phyloP scores from a whole-genome alignment of 1,284 basidiomycete species.

The Ceratorhiza oryzae-sativae region DNA sequence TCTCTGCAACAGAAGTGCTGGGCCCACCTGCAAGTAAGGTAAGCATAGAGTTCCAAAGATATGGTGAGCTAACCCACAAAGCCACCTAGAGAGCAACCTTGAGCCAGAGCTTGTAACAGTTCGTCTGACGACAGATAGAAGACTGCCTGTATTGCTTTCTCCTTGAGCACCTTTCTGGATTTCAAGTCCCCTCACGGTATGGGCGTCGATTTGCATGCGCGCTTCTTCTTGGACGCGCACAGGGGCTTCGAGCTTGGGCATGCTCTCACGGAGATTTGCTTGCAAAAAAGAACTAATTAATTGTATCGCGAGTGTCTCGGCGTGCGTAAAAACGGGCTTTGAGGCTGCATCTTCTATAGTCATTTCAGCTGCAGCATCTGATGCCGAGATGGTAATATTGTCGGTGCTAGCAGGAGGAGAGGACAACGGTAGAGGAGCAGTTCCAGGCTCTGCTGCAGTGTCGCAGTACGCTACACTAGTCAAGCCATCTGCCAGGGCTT shows the following conservation, averaged over 20 bases:
- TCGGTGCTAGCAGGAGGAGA: conserved; percentile 16
- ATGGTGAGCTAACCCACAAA: conserved; percentile 60
- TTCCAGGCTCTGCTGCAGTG: conserved; percentile 40
- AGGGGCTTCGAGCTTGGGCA: conserved; percentile 71
- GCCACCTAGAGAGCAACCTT: conserved; percentile 75
- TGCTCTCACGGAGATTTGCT: conserved; percentile 77
- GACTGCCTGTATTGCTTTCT: conserved; percentile 75
- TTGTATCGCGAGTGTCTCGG: conserved; percentile 67
- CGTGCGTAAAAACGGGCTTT: conserved; percentile 46
- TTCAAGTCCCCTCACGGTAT: conserved; percentile 89
- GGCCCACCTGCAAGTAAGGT: conserved; percentile 69
- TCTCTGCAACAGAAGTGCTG: conserved; percentile 76
- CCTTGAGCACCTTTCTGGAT: conserved; percentile 80
- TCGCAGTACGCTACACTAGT: conserved; percentile 40
- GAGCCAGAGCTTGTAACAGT: conserved; percentile 84
- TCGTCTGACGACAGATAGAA: conserved; percentile 78
- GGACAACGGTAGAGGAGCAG: conserved; percentile 42
- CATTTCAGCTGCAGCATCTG: conserved; percentile 27
- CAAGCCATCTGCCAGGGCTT: conserved; percentile 58
- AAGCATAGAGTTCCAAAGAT: background rate
- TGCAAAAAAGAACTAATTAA: conserved; percentile 75
- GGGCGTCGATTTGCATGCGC: conserved; percentile 88
- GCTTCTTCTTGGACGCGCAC: conserved; percentile 63
- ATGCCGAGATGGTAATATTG: conserved; percentile 34
- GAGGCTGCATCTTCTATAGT: background rate